These are phyloP conservation scores for Boletus speciosus DNA, from an alignment of 768 basidiomycete genomes.

Conservation along the genomic window DNA sequence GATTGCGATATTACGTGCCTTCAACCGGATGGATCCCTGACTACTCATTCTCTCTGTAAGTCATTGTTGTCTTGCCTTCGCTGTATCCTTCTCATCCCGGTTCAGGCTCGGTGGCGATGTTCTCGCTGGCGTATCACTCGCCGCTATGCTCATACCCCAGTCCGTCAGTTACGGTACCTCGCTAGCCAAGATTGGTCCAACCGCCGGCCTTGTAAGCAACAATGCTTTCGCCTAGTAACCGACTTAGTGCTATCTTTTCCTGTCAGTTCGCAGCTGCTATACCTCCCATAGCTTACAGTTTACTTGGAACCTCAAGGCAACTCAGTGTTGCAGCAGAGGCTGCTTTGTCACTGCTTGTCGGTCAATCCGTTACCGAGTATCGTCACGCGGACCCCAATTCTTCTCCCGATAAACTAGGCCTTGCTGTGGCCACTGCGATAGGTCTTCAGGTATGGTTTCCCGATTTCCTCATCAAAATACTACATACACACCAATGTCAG, in stretches of 20 bases:
- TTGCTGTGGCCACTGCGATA: conserved; percentile 75
- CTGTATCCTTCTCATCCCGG: not conserved
- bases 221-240: not conserved
- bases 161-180: conserved; percentile 91
- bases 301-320: conserved; percentile 83
- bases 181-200: conserved; percentile 79
- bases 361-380: conserved; percentile 77
- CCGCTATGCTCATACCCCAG: conserved; percentile 80
- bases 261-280: conserved; percentile 78
- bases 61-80: conserved; percentile 2
- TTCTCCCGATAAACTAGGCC: conserved; percentile 47
- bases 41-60: conserved; percentile 67
- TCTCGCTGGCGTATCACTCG: conserved; percentile 83
- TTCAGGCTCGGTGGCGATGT: conserved; percentile 62
- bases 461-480: not conserved
- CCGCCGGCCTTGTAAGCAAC: conserved; percentile 72
- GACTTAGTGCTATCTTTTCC: not conserved
- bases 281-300: conserved; percentile 82
- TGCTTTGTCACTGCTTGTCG: conserved; percentile 79
- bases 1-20: conserved; percentile 72
- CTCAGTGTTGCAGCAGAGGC: conserved; percentile 89
- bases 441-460: conserved; percentile 64
- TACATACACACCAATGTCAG: conserved; percentile 32
- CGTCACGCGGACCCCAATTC: conserved; percentile 44
- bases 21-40: conserved; percentile 76